Base-by-base conservation (phyloP, 2,329 filamentous ascomycete genomes). In the Xylariaceae sp. region DNA sequence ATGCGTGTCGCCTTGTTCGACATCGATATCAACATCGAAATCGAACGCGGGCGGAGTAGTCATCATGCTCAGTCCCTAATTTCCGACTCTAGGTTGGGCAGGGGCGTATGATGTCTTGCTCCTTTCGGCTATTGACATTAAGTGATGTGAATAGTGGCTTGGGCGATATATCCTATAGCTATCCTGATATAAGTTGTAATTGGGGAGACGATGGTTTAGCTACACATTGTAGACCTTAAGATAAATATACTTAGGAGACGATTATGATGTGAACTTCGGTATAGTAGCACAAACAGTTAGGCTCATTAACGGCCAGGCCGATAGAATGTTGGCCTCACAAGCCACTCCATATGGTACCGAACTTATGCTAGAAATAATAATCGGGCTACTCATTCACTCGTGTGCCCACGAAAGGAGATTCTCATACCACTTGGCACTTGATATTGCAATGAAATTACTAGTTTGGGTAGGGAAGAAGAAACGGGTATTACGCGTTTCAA, bases 1-100 rank as follows among this genome's bases (percentile, higher is more conserved):
- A 62, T 87, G 81, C 44, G 79, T 77, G 44, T 76, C 72, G 19
- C 56, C 26, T 50, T 65, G 59, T 50, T 75, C 73, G n/a, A 71
- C 21, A 40, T 75, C 73, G n/a, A 71, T 18, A 40, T 37, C 32
- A 16, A 14, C 32, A 16, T 56, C 57, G n/a, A 29, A 14, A 20
- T 29, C 23, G 37, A 18, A 21, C 20, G 16, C 43, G n/a, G 49
- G 23, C n/a, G 29, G 49, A 23, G 41, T 44, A 20, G 23, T 10
- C 32, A 16, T 37, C 32, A 10, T 37, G 21, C 19, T 32, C 7
- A 10, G 3, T 12, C 14, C 32, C 14, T 7, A 4, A 4, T 7
- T 37, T 16, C 32, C 12, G 32, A 12, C 14, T 16, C 32, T 37
- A 16, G 32, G 32, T 16, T 37, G 32, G 5, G 12, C 32, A 12